Conservation (phyloP, 768 basidiomycete species). For the Collybia nuda region DNA sequence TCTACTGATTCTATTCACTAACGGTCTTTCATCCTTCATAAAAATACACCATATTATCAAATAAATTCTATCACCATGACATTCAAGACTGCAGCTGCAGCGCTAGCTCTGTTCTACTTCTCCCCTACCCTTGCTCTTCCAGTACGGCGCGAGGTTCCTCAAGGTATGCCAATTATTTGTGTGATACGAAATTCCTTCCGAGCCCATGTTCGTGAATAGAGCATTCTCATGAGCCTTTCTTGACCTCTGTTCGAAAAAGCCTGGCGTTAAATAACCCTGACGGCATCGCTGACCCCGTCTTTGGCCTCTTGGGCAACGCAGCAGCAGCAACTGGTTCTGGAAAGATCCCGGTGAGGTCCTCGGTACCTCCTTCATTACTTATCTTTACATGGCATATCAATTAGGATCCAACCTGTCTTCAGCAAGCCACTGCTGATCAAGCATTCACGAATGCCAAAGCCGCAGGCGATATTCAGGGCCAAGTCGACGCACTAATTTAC, state of each 20-base stretch:
- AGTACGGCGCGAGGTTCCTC: slow-evolving; percentile 61
- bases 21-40: slow-evolving; percentile 16
- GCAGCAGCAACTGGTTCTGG: slow-evolving; percentile 59
- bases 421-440: slow-evolving; percentile 65
- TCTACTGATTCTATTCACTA: slow-evolving; percentile 9
- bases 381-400: background rate
- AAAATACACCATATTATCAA: slow-evolving; percentile 22
- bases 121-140: slow-evolving; percentile 38
- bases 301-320: slow-evolving; percentile 63
- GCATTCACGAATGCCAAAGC: slow-evolving; percentile 76
- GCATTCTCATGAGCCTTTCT: slow-evolving; percentile 63
- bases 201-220: slow-evolving; percentile 31
- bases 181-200: slow-evolving; percentile 5
- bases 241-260: slow-evolving; percentile 48
- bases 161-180: slow-evolving; percentile 38
- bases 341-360: slow-evolving; percentile 43
- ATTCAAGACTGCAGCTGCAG: slow-evolving; percentile 30
- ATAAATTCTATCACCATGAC: slow-evolving; percentile 27
- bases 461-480: slow-evolving; percentile 52
- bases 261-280: slow-evolving; percentile 59
- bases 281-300: slow-evolving; percentile 59
- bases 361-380: background rate
- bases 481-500: slow-evolving; percentile 59
- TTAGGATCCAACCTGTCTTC: slow-evolving; percentile 59
- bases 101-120: slow-evolving; percentile 33